Percentiles rank a stretch among this genome's conserved stretches.
Conservation (phyloP, 2,329 filamentous ascomycete genomes). For the Trichoderma asperellum region DNA sequence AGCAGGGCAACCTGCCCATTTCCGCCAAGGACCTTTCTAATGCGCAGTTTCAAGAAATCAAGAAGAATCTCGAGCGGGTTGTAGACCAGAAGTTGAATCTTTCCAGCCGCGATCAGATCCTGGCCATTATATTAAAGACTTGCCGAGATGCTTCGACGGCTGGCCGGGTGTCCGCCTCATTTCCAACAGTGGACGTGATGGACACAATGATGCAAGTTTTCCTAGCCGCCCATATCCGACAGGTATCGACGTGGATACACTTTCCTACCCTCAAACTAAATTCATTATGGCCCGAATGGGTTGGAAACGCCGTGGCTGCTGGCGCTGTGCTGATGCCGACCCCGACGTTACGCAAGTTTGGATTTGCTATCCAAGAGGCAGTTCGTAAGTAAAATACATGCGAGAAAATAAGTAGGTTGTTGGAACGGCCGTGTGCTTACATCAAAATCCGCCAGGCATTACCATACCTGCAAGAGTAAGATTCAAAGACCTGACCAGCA, state of each 20-base stretch:
- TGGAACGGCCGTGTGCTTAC: not conserved
- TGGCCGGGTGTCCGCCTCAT: slow-evolving; percentile 61
- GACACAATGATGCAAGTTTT: slow-evolving; percentile 66
- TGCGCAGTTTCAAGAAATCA: slow-evolving; percentile 46
- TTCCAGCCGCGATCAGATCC: slow-evolving; percentile 61
- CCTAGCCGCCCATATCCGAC: slow-evolving; percentile 58
- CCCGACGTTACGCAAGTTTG: slow-evolving; percentile 62
- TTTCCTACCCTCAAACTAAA: slow-evolving; percentile 62
- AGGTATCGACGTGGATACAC: slow-evolving; percentile 65
- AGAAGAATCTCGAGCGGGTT: slow-evolving; percentile 46
- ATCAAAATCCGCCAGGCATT: slow-evolving; percentile 33
- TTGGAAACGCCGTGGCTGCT: slow-evolving; percentile 62
- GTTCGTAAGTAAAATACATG: slow-evolving; percentile 45
- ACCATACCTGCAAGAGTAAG: slow-evolving; percentile 40
- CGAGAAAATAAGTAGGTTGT: not conserved
- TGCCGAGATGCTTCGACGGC: slow-evolving; percentile 56
- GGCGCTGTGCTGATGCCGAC: slow-evolving; percentile 64
- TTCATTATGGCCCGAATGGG: slow-evolving; percentile 60
- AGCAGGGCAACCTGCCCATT: slow-evolving; percentile 52
- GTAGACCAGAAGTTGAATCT: slow-evolving; percentile 50
- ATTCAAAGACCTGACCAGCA: not conserved
- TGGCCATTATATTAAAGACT: slow-evolving; percentile 65
- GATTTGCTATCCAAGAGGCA: slow-evolving; percentile 58
- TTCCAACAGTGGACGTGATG: slow-evolving; percentile 63
- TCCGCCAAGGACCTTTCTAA: slow-evolving; percentile 45